Evolutionary conservation across 2,329 filamentous ascomycete genomes (phyloP).

Genomic region (Clonostachys rhizophaga): DNA sequence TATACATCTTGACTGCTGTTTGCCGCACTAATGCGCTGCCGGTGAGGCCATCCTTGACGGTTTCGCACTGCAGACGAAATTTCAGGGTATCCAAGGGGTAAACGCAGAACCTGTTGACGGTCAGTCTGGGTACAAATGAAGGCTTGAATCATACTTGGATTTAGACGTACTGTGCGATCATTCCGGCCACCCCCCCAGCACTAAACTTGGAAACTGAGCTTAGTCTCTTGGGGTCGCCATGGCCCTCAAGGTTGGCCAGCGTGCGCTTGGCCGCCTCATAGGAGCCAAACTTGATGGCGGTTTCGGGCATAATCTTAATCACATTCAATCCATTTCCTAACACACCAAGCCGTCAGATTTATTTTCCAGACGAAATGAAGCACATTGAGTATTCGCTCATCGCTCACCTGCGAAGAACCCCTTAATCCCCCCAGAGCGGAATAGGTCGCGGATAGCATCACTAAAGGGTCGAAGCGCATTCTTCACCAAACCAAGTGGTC

Average conservation of each 20-base stretch:
- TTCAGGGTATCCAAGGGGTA: slow-evolving; percentile 88
- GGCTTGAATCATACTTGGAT: slow-evolving; percentile 11
- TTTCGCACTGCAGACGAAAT: slow-evolving; percentile 86
- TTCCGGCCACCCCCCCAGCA: slow-evolving; percentile 85
- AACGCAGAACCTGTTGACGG: slow-evolving; percentile 69
- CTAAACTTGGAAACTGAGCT: slow-evolving; percentile 84
- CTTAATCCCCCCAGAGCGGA: slow-evolving; percentile 78
- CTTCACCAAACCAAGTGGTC: slow-evolving; percentile 37
- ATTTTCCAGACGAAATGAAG: neutral
- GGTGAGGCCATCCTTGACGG: slow-evolving; percentile 76
- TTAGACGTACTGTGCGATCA: slow-evolving; percentile 76
- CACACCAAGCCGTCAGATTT: neutral
- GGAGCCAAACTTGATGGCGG: slow-evolving; percentile 95
- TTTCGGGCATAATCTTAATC: slow-evolving; percentile 97
- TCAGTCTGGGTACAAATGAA: neutral
- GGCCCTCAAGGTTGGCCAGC: slow-evolving; percentile 82
- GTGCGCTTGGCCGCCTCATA: slow-evolving; percentile 93
- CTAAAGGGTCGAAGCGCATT: slow-evolving; percentile 66
- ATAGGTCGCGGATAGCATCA: slow-evolving; percentile 72
- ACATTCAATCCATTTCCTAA: slow-evolving; percentile 94
- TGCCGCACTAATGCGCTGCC: slow-evolving; percentile 79
- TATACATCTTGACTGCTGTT: slow-evolving; percentile 84
- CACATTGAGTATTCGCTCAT: neutral
- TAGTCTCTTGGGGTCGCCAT: slow-evolving; percentile 74
- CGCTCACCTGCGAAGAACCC: slow-evolving; percentile 85